A percentile compares a stretch with the other conserved stretches of the same genome.
Evolutionary conservation across 2,329 filamentous ascomycete genomes (phyloP).

Genomic region (Aspergillus pseudoviridinutans): DNA sequence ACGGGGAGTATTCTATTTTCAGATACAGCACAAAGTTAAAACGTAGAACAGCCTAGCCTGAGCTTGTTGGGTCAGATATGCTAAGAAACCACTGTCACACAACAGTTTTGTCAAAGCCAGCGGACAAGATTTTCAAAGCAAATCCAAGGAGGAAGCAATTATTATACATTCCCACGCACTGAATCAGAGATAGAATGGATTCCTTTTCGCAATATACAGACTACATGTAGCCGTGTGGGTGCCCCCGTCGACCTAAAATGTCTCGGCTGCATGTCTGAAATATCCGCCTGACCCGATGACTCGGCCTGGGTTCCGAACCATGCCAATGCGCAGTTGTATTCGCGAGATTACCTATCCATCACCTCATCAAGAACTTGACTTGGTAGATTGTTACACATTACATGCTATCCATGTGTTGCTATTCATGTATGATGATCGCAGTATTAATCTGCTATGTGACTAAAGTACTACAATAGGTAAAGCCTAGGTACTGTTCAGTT

Average conservation of each 20-base stretch:
- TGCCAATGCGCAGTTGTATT: too few relatives aligned
- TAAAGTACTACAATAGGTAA: background rate
- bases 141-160: background rate
- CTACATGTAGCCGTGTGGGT: too few relatives aligned
- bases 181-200: background rate
- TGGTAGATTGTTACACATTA: background rate
- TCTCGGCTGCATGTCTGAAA: too few relatives aligned
- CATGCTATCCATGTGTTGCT: background rate
- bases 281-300: background rate
- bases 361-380: background rate
- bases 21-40: background rate
- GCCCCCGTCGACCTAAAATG: too few relatives aligned
- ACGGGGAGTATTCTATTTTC: background rate
- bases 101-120: background rate
- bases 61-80: background rate
- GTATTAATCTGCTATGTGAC: background rate
- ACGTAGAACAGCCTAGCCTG: background rate
- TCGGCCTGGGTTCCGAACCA: background rate
- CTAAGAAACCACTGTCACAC: too few relatives aligned
- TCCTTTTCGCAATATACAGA: background rate
- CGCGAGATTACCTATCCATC: background rate
- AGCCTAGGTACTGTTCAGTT: background rate
- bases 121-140: background rate
- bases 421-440: background rate
- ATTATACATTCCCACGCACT: background rate